Conservation (phyloP, 139 green algal species). For the Pseudopediastrum boryanum region DNA sequence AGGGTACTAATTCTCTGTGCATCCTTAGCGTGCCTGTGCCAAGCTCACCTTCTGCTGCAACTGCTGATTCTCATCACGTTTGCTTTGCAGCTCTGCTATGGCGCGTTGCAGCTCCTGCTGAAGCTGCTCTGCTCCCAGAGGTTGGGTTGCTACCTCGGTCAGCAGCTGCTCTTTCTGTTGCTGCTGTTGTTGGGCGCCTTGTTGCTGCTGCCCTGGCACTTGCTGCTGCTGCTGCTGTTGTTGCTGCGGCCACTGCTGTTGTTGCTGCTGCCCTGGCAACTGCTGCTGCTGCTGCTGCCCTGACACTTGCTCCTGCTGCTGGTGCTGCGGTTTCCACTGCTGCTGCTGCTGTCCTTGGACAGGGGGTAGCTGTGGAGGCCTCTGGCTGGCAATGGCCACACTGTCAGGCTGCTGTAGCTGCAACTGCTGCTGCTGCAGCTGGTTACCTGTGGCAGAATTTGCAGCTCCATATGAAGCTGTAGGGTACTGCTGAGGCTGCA, state of each 20-base stretch:
- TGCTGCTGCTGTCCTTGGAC: too few relatives aligned
- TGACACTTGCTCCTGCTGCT: too few relatives aligned
- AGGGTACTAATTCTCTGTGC: background rate
- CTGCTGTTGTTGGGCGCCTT: background rate
- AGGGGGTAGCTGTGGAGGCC: too few relatives aligned
- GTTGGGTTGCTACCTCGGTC: background rate
- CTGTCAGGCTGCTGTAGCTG: too few relatives aligned
- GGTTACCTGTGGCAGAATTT: too few relatives aligned
- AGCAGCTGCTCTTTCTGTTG: background rate
- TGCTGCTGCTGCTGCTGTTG: slow-evolving; percentile 19
- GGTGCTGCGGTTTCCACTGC: too few relatives aligned
- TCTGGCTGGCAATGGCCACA: too few relatives aligned
- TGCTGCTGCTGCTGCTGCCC: too few relatives aligned
- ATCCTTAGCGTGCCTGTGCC: background rate
- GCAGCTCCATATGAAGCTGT: too few relatives aligned
- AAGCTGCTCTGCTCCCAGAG: background rate
- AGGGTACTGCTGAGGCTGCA: too few relatives aligned
- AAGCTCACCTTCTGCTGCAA: background rate
- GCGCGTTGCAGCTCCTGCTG: slow-evolving; percentile 6
- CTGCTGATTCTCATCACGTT: background rate
- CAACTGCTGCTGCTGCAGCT: too few relatives aligned
- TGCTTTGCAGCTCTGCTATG: background rate
- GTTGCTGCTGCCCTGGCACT: background rate
- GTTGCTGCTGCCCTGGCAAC: slow-evolving; percentile 17
- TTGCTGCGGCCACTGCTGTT: slow-evolving; percentile 7